Conservation (phyloP, 164 flowering plant genomes). For the Cinnamomum chago region DNA sequence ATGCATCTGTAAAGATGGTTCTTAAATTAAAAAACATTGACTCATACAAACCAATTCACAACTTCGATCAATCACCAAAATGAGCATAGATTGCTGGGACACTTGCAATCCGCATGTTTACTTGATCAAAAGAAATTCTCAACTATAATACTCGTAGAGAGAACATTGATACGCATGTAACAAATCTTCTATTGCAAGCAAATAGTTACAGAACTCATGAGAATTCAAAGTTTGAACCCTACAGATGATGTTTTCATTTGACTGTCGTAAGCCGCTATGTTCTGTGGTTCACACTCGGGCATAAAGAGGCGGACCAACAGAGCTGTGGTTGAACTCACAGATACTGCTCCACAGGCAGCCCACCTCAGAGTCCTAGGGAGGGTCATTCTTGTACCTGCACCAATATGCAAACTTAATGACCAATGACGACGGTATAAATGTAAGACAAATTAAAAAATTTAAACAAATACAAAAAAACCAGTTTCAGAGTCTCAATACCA, state of each 20-base stretch:
- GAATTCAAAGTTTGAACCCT: no score
- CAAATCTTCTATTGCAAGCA: background rate
- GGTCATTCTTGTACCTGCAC: slow-evolving; percentile 87
- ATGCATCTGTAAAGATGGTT: background rate
- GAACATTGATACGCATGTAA: background rate
- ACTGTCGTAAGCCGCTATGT: slow-evolving; percentile 81
- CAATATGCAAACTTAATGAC: background rate
- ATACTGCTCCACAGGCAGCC: slow-evolving; percentile 77
- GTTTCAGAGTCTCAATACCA: no score
- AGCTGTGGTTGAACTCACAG: slow-evolving; percentile 60
- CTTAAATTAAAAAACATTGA: no score
- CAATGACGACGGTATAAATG: background rate
- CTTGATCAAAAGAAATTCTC: background rate
- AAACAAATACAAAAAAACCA: background rate
- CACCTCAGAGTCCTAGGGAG: slow-evolving; percentile 79
- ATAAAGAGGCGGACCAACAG: slow-evolving; percentile 77
- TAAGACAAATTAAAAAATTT: no score
- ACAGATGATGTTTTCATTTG: slow-evolving; percentile 16
- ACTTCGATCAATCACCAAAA: background rate
- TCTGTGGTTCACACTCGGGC: slow-evolving; percentile 96
- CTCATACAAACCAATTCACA: background rate
- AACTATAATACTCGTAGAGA: background rate
- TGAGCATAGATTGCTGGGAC: background rate
- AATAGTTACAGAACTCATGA: background rate
- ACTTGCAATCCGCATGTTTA: background rate